phyloP scores from a whole-genome alignment of 2,329 filamentous ascomycete species.

The Clarireedia sp. region DNA sequence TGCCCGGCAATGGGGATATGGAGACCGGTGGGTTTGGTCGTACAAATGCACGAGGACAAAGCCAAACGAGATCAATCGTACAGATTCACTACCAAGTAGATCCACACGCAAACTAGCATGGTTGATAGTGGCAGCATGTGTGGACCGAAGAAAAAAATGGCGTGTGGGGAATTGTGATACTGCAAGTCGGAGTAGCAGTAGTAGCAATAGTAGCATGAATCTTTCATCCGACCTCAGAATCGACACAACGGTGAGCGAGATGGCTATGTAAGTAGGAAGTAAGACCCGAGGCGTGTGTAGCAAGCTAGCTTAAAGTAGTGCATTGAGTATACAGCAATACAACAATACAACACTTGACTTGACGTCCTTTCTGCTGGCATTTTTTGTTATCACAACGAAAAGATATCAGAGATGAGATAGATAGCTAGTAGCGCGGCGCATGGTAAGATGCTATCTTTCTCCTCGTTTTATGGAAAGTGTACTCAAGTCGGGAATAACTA shows the following conservation, averaged over 20 bases:
- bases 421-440: too few species aligned
- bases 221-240: not conserved
- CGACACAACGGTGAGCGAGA: not conserved
- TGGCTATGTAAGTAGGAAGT: not conserved
- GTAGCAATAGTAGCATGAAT: too few species aligned
- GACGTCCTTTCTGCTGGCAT: too few species aligned
- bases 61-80: not conserved
- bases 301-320: not conserved
- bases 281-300: not conserved
- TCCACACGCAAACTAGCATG: slow-evolving; percentile 4
- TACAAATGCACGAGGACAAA: slow-evolving; percentile 5
- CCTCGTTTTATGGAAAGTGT: too few species aligned
- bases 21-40: not conserved
- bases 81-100: not conserved
- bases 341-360: too few species aligned
- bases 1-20: not conserved
- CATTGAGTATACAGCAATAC: too few species aligned
- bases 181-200: not conserved
- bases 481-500: not conserved
- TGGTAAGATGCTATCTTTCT: too few species aligned
- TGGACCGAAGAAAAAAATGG: slow-evolving; percentile 2
- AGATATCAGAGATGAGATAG: too few species aligned
- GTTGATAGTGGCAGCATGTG: not conserved
- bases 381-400: too few species aligned
- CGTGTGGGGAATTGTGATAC: slow-evolving; percentile 3